Evolutionary conservation across 1,139 yeast species (phyloP).

Genomic region (Cylindricascospora bacillispora): DNA sequence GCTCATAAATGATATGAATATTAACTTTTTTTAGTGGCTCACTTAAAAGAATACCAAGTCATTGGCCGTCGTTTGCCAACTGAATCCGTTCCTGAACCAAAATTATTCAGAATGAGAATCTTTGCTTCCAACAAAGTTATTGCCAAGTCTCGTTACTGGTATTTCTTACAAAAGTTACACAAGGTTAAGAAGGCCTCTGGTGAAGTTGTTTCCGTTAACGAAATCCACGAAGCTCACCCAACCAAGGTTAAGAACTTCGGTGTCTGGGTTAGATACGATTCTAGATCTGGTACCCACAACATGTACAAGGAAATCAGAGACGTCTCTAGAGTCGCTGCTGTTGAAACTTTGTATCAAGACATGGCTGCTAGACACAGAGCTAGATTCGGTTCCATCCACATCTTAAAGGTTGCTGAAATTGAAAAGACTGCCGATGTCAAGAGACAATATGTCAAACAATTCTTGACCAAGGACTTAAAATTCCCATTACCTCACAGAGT

Average conservation of each 20-base stretch:
- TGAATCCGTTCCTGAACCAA: slow-evolving; percentile 98
- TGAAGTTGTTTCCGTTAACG: slow-evolving; percentile 91
- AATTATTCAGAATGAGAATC: slow-evolving; percentile 99
- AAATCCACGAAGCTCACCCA: slow-evolving; percentile 90
- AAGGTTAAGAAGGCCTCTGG: slow-evolving; percentile 99
- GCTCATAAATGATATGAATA: too few relatives aligned
- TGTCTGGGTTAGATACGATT: slow-evolving; percentile 99
- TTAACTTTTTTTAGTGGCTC: too few relatives aligned
- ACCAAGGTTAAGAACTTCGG: slow-evolving; percentile 99
- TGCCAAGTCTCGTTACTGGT: slow-evolving; percentile 99
- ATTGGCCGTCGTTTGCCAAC: slow-evolving; percentile 99
- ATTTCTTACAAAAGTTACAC: slow-evolving; percentile 97
- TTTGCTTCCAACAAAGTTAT: slow-evolving; percentile 98
- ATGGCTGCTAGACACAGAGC: slow-evolving; percentile 99
- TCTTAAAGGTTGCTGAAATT: slow-evolving; percentile 96
- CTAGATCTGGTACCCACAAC: slow-evolving; percentile 99
- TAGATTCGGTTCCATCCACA: slow-evolving; percentile 98
- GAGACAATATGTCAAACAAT: slow-evolving; percentile 99
- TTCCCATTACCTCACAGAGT: slow-evolving; percentile 99
- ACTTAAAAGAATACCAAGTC: slow-evolving; percentile 98
- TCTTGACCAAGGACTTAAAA: slow-evolving; percentile 88
- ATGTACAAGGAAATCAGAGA: slow-evolving; percentile 99
- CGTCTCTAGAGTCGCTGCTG: slow-evolving; percentile 98
- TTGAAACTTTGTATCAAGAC: slow-evolving; percentile 97
- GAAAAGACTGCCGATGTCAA: slow-evolving; percentile 96